Conservation (phyloP, 1,284 basidiomycete genomes). For the Malassezia equina region DNA sequence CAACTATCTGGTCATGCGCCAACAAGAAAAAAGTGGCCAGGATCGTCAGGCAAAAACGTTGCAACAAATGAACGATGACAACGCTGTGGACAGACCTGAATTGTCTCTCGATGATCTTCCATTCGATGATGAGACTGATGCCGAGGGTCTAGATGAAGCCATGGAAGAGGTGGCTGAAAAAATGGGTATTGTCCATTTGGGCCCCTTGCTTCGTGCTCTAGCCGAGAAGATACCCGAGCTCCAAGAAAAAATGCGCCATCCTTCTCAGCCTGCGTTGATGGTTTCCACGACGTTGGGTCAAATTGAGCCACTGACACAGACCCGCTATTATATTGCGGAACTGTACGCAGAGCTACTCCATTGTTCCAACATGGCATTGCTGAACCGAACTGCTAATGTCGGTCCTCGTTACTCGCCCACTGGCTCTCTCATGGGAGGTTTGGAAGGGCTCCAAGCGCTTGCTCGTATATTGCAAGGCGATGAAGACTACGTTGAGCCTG, state of each 20-base stretch:
- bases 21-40: conserved; percentile 55
- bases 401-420: conserved; percentile 42
- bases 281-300: conserved; percentile 22
- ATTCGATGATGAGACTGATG: conserved; percentile 34
- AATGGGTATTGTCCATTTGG: conserved; percentile 88
- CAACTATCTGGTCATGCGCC: conserved; percentile 74
- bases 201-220: conserved; percentile 68
- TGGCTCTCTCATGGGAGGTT: conserved; percentile 39
- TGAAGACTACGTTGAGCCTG: conserved; percentile 24
- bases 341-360: conserved; percentile 92
- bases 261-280: conserved; percentile 62
- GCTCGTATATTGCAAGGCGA: conserved; percentile 37
- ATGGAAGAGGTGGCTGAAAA: conserved; percentile 77
- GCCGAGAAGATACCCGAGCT: conserved; percentile 63
- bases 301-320: conserved; percentile 75
- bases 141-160: conserved; percentile 59
- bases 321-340: conserved; percentile 93
- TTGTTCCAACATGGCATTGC: conserved; percentile 92
- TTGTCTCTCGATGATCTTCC: conserved; percentile 10
- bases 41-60: conserved; percentile 16
- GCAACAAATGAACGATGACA: neutral
- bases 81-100: conserved; percentile 17
- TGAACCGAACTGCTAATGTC: conserved; percentile 59
- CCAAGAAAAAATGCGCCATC: conserved; percentile 62
- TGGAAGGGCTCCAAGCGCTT: conserved; percentile 45